Conservation (phyloP, 176 grass and related monocot species). For the Bromus sterilis region DNA sequence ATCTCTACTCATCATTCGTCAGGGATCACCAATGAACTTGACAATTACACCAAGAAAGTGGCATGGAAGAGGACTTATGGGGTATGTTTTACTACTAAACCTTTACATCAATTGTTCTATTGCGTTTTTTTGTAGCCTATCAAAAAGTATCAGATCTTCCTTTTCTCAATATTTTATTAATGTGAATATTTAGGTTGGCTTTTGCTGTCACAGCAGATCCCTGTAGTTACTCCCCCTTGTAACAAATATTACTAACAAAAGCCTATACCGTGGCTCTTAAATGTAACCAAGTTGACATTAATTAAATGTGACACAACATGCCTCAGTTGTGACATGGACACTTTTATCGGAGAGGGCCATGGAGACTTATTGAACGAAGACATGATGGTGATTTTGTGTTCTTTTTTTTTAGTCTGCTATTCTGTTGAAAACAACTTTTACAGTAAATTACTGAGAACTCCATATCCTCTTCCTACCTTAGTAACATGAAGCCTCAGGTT, state of each 20-base stretch:
- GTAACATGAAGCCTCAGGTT: background rate
- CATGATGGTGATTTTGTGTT: background rate
- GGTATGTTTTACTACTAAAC: conserved; percentile 48
- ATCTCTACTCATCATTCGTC: conserved; percentile 51
- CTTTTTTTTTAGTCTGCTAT: background rate
- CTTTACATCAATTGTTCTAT: background rate
- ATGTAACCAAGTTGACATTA: background rate
- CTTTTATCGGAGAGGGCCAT: background rate
- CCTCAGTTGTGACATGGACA: background rate
- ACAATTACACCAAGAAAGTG: conserved; percentile 80
- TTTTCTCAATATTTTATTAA: background rate
- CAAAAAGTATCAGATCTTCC: background rate
- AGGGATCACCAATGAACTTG: conserved; percentile 50
- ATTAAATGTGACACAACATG: background rate
- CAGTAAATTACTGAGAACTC: background rate
- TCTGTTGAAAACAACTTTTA: background rate
- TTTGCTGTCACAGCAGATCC: background rate
- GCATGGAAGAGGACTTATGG: conserved; percentile 76
- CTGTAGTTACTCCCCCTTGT: background rate
- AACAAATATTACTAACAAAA: background rate
- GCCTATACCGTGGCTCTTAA: background rate
- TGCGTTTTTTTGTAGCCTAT: background rate
- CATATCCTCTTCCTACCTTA: background rate
- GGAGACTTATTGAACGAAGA: background rate
- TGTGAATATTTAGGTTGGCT: background rate